Evolutionary conservation across 2,329 filamentous ascomycete genomes (phyloP).

Genomic region (Aspergillus pseudoviridinutans): DNA sequence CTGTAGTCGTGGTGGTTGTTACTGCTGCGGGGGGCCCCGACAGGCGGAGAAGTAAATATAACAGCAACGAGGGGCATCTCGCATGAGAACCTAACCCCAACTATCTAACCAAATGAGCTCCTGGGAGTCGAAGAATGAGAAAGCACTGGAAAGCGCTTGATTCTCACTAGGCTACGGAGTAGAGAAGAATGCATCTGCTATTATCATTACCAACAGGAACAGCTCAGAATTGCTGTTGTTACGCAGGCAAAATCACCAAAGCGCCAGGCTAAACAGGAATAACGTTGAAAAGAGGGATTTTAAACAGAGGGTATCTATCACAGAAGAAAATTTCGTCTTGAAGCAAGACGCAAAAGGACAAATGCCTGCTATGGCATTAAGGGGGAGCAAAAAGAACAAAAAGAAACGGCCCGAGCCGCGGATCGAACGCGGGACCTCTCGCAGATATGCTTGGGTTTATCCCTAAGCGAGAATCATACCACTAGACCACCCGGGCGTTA

Average conservation of each 20-base stretch:
- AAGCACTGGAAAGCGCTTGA: not conserved
- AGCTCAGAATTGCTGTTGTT: not conserved
- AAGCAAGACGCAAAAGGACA: not conserved
- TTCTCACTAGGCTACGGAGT: not conserved
- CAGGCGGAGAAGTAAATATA: not conserved
- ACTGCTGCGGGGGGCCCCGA: not conserved
- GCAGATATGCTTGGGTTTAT: slow-evolving; percentile 21
- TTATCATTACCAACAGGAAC: not conserved
- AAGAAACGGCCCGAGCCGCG: slow-evolving; percentile 14
- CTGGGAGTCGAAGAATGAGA: not conserved
- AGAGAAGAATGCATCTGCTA: not conserved
- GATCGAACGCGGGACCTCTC: slow-evolving; percentile 26
- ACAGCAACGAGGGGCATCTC: not conserved
- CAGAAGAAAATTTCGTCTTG: not conserved
- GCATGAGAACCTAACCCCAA: no score
- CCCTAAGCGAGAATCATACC: slow-evolving; percentile 71
- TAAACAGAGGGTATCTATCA: not conserved
- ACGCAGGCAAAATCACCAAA: not conserved
- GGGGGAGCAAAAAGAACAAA: not conserved
- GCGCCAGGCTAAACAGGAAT: not conserved
- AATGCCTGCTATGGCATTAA: not conserved
- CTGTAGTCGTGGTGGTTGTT: not conserved
- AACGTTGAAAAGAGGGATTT: not conserved
- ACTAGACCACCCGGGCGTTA: slow-evolving; percentile 53
- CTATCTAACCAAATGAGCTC: not conserved